A percentile compares a stretch with the other conserved stretches of the same genome.
phyloP scores from a whole-genome alignment of 2,329 filamentous ascomycete species.

The Aspergillus sp. region DNA sequence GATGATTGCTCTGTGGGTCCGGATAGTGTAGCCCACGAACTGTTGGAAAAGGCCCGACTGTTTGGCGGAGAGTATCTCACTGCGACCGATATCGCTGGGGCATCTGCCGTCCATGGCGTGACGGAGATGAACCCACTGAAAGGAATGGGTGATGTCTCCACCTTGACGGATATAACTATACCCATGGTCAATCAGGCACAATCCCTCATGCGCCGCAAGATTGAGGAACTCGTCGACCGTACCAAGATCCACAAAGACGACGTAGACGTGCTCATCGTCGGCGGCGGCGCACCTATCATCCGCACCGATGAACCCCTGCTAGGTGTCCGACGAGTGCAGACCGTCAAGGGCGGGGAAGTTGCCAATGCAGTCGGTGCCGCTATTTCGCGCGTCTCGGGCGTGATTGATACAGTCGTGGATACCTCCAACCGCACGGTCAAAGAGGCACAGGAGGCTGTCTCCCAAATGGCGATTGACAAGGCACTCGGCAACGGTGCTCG shows the following conservation, averaged over 20 bases:
- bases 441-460: constrained; percentile 21
- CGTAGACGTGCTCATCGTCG: constrained; percentile 58
- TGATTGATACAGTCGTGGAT: constrained; percentile 12
- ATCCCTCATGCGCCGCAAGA: constrained; percentile 2
- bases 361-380: constrained; percentile 68
- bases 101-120: constrained; percentile 5
- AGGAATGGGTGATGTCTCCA: not conserved
- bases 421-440: constrained; percentile 13
- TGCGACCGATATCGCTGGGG: constrained; percentile 59
- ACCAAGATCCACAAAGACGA: constrained; percentile 13
- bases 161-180: too few species aligned
- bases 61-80: constrained; percentile 62
- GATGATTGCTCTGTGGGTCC: constrained; percentile 56
- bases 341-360: constrained; percentile 42
- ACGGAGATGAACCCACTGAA: not conserved
- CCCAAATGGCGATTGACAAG: not conserved
- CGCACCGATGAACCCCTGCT: constrained; percentile 2
- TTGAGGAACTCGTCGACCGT: constrained; percentile 11
- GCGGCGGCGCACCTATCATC: constrained; percentile 53
- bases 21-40: constrained; percentile 62
- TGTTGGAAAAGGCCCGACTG: constrained; percentile 56
- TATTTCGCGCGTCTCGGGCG: constrained; percentile 60
- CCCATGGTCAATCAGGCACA: not conserved
- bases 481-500: constrained; percentile 6
- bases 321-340: constrained; percentile 3